These are phyloP conservation scores for Anthracocystis panici-leucophaei DNA, from an alignment of 1,284 basidiomycete species.

Conservation along the genomic window DNA sequence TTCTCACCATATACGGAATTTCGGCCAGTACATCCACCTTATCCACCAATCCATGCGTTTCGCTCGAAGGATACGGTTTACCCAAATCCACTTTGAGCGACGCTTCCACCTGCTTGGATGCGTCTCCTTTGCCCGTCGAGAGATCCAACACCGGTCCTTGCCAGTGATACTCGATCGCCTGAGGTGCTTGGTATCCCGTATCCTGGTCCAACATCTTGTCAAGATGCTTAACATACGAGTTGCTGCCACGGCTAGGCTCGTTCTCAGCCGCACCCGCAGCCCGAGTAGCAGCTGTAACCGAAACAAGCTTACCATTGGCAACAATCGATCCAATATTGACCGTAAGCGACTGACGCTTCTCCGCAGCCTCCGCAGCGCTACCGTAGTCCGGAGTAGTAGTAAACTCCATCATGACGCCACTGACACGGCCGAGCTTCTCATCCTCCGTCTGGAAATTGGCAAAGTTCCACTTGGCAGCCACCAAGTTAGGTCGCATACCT, in stretches of 20 bases:
- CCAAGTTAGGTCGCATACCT: conserved; percentile 95
- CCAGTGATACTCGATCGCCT: conserved; percentile 82
- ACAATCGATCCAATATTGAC: conserved; percentile 89
- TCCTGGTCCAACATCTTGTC: conserved; percentile 76
- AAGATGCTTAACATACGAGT: conserved; percentile 79
- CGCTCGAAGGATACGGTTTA: conserved; percentile 47
- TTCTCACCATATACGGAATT: conserved; percentile 90
- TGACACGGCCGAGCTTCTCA: conserved; percentile 75
- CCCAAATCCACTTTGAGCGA: conserved; percentile 58
- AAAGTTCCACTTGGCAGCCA: conserved; percentile 97
- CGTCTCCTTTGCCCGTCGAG: conserved; percentile 40
- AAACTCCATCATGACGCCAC: conserved; percentile 92
- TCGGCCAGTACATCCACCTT: conserved; percentile 97
- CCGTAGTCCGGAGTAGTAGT: conserved; percentile 75
- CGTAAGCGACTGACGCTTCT: conserved; percentile 52
- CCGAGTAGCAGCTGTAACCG: conserved; percentile 73
- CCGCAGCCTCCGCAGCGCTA: conserved; percentile 16
- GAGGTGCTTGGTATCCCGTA: conserved; percentile 86
- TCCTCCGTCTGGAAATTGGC: conserved; percentile 78
- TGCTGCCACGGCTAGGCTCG: conserved; percentile 73
- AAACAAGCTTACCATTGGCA: conserved; percentile 79
- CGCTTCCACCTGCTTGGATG: conserved; percentile 43
- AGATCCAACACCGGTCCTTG: conserved; percentile 75
- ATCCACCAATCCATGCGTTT: conserved; percentile 83
- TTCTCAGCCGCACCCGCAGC: conserved; percentile 64